Conservation (phyloP, 2,329 filamentous ascomycete species). For the Pyrenochaeta sp. region DNA sequence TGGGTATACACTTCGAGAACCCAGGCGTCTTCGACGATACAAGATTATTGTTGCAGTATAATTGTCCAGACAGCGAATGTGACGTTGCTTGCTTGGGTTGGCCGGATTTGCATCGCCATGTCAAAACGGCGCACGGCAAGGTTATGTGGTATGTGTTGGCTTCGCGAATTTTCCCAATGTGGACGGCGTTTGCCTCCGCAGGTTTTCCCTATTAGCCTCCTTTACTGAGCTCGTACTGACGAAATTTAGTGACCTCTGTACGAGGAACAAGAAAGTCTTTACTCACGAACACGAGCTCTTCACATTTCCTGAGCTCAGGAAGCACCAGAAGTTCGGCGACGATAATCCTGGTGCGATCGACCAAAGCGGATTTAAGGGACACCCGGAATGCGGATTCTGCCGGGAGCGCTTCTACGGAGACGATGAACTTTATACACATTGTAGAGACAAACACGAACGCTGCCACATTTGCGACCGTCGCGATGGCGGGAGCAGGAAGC, state of each 20-base stretch:
- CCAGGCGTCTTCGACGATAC: conserved; percentile 92
- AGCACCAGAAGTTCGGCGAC: conserved; percentile 90
- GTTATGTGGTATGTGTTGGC: conserved; percentile 73
- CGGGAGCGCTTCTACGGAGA: conserved; percentile 92
- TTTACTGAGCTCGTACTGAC: conserved; percentile 12
- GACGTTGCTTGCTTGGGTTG: conserved; percentile 85
- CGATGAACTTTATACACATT: conserved; percentile 93
- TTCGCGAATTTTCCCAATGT: not conserved
- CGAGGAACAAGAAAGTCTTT: conserved; percentile 96
- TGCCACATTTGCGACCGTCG: conserved; percentile 91
- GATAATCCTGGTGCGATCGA: conserved; percentile 88
- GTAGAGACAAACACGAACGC: conserved; percentile 90
- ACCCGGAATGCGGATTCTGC: conserved; percentile 94
- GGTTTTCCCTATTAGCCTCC: not conserved
- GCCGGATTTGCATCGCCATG: conserved; percentile 82
- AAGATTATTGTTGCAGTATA: conserved; percentile 86
- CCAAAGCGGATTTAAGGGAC: conserved; percentile 95
- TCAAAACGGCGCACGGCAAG: conserved; percentile 81
- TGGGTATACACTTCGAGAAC: conserved; percentile 91
- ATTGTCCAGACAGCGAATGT: conserved; percentile 86
- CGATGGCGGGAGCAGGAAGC: conserved; percentile 65
- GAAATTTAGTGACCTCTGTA: conserved; percentile 75
- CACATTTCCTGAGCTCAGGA: conserved; percentile 78
- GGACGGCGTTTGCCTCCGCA: not conserved
- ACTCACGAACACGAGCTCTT: conserved; percentile 98